Evolutionary conservation across 2,329 filamentous ascomycete species (phyloP), one percentile per base, ranked within the genome.

Genomic region (Diaporthe ampelina): DNA sequence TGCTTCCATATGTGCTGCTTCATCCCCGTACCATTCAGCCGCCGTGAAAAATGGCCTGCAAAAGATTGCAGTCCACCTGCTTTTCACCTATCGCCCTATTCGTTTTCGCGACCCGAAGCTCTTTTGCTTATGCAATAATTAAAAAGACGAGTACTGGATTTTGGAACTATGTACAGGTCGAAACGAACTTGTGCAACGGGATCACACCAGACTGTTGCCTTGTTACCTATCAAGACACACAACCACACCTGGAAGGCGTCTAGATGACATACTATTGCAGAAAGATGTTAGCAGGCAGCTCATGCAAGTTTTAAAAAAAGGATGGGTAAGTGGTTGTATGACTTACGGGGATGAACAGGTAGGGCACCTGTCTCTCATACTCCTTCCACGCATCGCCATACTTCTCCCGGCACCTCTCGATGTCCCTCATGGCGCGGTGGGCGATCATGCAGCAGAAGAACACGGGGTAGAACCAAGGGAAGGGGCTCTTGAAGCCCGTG

Each of bases 391-490:
- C 91, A 77, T 94, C 92, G 29, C 94, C 94, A 83, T 97, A 97
- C 87, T 94, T 95, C 78, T 87, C 87, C 72, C 90, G 88, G 84
- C 94, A 97, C 77, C 92, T 88, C 81, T 93, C 87, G 75, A 95
- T 94, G 81, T 97, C 94, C 75, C 94, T 88, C 77, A 86, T 86
- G 6, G 94, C 93, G 74, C 94, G 92, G 83, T 97, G 94, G 13
- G 91, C 87, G 80, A 97, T 96, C 94, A 96, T 96, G 78, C 85
- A 84, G 24, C 87, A 86, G 82, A 97, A 97, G 86, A 97, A 97
- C 48, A 94, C 83, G 0, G 94, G 93, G 81, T 97, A 96, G 84
- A 97, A 97, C 94, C 94, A 97, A 0, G 94, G 94, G 84, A 96
- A 95, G 0, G 94, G 94, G 80, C 92, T 94, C 57, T 76, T 86